These are phyloP conservation scores for Nelumbo lutea DNA, from an alignment of 164 flowering plant species.

Conservation along the genomic window DNA sequence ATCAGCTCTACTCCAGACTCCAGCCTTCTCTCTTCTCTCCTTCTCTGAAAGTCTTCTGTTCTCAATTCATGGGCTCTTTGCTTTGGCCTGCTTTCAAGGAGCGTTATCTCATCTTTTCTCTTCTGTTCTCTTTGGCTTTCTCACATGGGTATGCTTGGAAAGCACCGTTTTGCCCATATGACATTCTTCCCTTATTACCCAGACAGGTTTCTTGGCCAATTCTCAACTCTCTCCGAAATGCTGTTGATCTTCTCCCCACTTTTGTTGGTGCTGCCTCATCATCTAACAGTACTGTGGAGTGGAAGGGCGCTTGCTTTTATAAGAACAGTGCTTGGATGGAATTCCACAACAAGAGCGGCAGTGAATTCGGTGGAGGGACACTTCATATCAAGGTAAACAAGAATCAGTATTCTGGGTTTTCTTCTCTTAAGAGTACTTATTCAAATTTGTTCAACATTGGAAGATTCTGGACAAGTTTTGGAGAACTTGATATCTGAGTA, in stretches of 20 bases:
- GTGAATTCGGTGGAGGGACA: conserved; percentile 85
- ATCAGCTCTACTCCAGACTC: too few relatives aligned
- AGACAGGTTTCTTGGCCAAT: conserved; percentile 72
- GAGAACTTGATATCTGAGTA: not conserved
- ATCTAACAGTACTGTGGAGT: conserved; percentile 31
- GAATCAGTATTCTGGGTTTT: not conserved
- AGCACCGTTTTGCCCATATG: conserved; percentile 52
- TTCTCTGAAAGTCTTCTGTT: too few relatives aligned
- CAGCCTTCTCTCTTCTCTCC: too few relatives aligned
- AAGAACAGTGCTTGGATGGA: conserved; percentile 81
- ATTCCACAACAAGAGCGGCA: conserved; percentile 64
- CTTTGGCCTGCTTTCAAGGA: not conserved
- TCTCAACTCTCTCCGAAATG: conserved; percentile 44
- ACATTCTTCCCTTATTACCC: conserved; percentile 73
- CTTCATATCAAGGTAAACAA: conserved; percentile 72
- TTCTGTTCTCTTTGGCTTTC: not conserved
- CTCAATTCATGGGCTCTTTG: too few relatives aligned
- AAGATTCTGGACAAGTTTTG: not conserved
- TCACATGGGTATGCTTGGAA: conserved; percentile 20
- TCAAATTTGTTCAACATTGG: not conserved
- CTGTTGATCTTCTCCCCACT: conserved; percentile 73
- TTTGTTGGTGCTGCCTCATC: conserved; percentile 74
- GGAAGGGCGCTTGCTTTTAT: conserved; percentile 94
- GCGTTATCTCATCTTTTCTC: not conserved
- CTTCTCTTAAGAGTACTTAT: not conserved